Conservation (phyloP, 129 eudicot species). For the Flaveria linearis region DNA sequence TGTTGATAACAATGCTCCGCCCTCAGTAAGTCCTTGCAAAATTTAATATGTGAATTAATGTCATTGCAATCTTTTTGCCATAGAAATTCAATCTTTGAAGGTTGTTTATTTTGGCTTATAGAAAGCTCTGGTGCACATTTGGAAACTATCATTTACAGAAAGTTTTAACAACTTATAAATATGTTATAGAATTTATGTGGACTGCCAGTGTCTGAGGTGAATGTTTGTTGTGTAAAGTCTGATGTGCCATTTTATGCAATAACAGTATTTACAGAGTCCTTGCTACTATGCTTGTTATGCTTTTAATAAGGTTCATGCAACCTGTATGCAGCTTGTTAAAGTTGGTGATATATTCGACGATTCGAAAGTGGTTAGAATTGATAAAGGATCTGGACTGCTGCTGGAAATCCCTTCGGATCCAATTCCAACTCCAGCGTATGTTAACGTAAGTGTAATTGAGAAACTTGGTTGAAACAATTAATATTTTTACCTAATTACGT, state of each 20-base stretch:
- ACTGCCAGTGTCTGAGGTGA: slow-evolving; percentile 5
- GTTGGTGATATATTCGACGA: slow-evolving; percentile 80
- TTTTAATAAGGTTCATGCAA: slow-evolving; percentile 20
- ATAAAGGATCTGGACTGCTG: slow-evolving; percentile 75
- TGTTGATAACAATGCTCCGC: slow-evolving; percentile 76
- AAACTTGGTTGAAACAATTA: neutral
- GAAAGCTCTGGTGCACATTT: neutral
- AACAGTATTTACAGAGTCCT: neutral
- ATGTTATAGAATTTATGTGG: neutral
- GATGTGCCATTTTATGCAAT: slow-evolving; percentile 11
- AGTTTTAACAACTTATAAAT: neutral
- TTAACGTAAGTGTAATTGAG: slow-evolving; percentile 55
- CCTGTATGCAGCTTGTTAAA: slow-evolving; percentile 64
- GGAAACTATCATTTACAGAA: neutral
- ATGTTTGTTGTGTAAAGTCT: slow-evolving; percentile 15
- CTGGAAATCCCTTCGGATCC: slow-evolving; percentile 76
- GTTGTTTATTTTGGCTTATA: neutral
- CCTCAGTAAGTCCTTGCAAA: slow-evolving; percentile 58
- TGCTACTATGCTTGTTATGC: neutral
- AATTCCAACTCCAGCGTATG: slow-evolving; percentile 84
- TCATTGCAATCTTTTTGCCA: slow-evolving; percentile 12
- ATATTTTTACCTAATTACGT: slow-evolving; percentile 1
- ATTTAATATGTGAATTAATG: neutral
- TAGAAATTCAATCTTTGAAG: neutral
- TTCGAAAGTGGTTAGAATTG: slow-evolving; percentile 79